Evolutionary conservation across 2,329 filamentous ascomycete genomes (phyloP).

Genomic region (Aspergillus fructus): DNA sequence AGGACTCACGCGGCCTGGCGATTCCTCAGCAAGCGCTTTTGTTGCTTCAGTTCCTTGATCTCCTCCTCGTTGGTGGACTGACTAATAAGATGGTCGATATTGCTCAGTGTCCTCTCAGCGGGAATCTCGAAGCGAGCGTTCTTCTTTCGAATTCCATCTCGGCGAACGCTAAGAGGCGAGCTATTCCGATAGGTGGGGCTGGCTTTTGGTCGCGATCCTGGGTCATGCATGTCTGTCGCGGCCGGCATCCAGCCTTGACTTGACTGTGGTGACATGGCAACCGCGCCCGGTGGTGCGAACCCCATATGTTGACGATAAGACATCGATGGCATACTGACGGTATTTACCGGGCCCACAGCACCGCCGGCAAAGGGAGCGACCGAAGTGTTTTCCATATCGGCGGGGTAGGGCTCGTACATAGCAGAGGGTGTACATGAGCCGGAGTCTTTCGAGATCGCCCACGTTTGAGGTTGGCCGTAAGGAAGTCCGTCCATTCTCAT

Average conservation of each 20-base stretch:
- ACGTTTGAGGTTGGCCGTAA: constrained; percentile 53
- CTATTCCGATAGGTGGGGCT: constrained; percentile 68
- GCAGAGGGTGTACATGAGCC: constrained; percentile 73
- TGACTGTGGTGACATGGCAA: constrained; percentile 62
- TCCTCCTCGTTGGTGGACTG: constrained; percentile 79
- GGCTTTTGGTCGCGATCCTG: constrained; percentile 54
- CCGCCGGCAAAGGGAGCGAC: constrained; percentile 44
- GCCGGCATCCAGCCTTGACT: constrained; percentile 57
- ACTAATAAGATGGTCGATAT: constrained; percentile 90
- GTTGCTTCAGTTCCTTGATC: constrained; percentile 97
- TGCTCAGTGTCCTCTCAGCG: constrained; percentile 85
- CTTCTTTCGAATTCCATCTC: constrained; percentile 96
- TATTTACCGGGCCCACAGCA: constrained; percentile 40
- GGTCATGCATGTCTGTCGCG: constrained; percentile 50
- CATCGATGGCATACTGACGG: constrained; percentile 40
- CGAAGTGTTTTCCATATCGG: constrained; percentile 51
- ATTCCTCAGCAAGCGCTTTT: constrained; percentile 92
- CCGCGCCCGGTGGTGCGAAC: constrained; percentile 48
- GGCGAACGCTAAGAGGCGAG: constrained; percentile 70
- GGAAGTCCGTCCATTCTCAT: constrained; percentile 57
- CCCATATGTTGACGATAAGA: constrained; percentile 50
- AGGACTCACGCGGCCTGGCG: constrained; percentile 86
- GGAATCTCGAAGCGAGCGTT: constrained; percentile 98
- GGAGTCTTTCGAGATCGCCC: constrained; percentile 65
- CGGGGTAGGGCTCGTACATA: constrained; percentile 63